Conservation (phyloP, 1,284 basidiomycete species). For the Rhodofomes roseus region DNA sequence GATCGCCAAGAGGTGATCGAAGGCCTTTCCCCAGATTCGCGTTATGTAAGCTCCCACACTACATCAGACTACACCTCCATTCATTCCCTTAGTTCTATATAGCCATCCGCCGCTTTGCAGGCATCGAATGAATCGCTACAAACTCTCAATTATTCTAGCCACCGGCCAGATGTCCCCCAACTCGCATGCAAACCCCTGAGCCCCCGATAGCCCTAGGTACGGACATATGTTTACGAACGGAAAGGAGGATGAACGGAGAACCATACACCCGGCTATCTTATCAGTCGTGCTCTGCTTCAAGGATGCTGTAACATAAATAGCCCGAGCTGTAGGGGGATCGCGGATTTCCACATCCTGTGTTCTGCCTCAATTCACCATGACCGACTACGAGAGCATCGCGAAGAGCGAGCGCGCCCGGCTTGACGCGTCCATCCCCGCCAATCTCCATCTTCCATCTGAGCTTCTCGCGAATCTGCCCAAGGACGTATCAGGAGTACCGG, state of each 20-base stretch:
- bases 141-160: no score
- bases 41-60: not conserved
- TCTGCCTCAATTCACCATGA: not conserved
- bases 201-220: not conserved
- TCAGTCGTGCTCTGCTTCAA: not conserved
- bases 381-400: not conserved
- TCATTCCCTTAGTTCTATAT: no score
- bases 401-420: not conserved
- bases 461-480: not conserved
- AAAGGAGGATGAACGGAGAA: not conserved
- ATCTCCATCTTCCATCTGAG: not conserved
- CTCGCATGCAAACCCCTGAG: no score
- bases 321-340: not conserved
- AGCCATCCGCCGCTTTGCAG: no score
- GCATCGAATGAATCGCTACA: no score
- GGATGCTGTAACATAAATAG: not conserved
- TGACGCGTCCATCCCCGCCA: not conserved
- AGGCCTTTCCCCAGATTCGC: not conserved
- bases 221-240: not conserved
- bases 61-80: not conserved
- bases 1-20: not conserved
- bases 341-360: not conserved
- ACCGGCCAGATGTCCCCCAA: no score
- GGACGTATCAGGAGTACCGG: constrained; percentile 24
- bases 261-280: not conserved